These are phyloP conservation scores for Ramalina peruviana DNA, from an alignment of 495 filamentous ascomycete genomes.

Conservation along the genomic window DNA sequence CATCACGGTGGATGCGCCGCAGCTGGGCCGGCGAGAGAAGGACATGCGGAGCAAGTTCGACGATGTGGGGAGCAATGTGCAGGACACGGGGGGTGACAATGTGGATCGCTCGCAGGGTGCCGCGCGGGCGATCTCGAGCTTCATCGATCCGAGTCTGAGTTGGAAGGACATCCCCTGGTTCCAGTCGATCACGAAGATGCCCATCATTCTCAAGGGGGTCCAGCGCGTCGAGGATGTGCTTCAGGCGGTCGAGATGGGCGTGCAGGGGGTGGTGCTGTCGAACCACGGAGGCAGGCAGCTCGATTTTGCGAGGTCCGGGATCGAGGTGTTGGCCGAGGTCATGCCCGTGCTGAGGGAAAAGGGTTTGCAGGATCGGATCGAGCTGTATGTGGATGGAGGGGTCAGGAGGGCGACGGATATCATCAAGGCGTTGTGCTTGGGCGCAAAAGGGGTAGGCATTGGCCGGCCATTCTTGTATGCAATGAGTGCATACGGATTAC, in stretches of 20 bases:
- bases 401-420: slow-evolving; percentile 86
- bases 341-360: slow-evolving; percentile 83
- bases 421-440: slow-evolving; percentile 86
- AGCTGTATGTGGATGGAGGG: slow-evolving; percentile 86
- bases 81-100: slow-evolving; percentile 40
- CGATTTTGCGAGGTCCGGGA: slow-evolving; percentile 77
- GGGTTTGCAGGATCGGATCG: slow-evolving; percentile 70
- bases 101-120: slow-evolving; percentile 85
- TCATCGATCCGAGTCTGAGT: slow-evolving; percentile 81
- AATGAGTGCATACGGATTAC: slow-evolving; percentile 83
- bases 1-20: slow-evolving; percentile 96
- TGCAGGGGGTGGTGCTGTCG: slow-evolving; percentile 86
- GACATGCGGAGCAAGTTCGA: slow-evolving; percentile 88
- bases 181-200: slow-evolving; percentile 82
- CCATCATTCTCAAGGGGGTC: slow-evolving; percentile 91
- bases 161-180: slow-evolving; percentile 98
- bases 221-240: slow-evolving; percentile 93
- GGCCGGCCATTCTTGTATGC: slow-evolving; percentile 90
- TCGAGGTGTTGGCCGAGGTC: slow-evolving; percentile 89
- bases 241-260: slow-evolving; percentile 64
- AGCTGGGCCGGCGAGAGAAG: slow-evolving; percentile 89
- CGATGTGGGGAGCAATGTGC: slow-evolving; percentile 74
- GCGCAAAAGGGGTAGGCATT: slow-evolving; percentile 87
- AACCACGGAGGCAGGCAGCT: slow-evolving; percentile 98
- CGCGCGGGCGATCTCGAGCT: slow-evolving; percentile 80